These are phyloP conservation scores for Termitomyces sp. DNA, from an alignment of 768 basidiomycete species.

Conservation along the genomic window DNA sequence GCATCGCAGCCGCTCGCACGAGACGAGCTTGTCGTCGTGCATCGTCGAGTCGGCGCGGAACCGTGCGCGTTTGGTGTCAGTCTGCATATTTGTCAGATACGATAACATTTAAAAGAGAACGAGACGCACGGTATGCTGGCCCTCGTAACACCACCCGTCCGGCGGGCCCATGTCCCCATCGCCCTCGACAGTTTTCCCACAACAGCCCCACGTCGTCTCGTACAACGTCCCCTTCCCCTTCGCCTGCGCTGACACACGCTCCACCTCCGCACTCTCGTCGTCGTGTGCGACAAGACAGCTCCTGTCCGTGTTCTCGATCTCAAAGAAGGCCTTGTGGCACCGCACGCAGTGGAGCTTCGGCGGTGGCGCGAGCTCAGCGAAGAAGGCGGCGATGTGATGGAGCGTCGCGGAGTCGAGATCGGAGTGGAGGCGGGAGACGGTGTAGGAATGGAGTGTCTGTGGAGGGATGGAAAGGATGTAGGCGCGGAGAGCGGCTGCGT, in stretches of 20 bases:
- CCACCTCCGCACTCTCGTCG: constrained; percentile 75
- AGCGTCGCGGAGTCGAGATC: constrained; percentile 32
- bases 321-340: constrained; percentile 67
- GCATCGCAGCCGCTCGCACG: constrained; percentile 56
- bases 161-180: not conserved
- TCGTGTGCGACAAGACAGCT: constrained; percentile 71
- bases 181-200: constrained; percentile 65
- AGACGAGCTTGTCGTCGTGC: constrained; percentile 59
- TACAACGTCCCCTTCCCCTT: constrained; percentile 28
- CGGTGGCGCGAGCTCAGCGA: constrained; percentile 57
- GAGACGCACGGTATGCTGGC: constrained; percentile 49
- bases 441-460: not conserved
- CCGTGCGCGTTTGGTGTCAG: constrained; percentile 67
- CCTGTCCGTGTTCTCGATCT: constrained; percentile 68
- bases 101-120: not conserved
- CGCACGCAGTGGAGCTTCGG: constrained; percentile 69
- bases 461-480: not conserved
- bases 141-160: not conserved
- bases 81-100: constrained; percentile 31
- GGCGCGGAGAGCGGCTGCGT: not conserved
- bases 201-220: constrained; percentile 68
- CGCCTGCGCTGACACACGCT: constrained; percentile 37
- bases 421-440: not conserved
- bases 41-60: constrained; percentile 73
- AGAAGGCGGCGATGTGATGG: constrained; percentile 49